Evolutionary conservation across 2,329 filamentous ascomycete genomes (phyloP).

Genomic region (Beauveria australis): DNA sequence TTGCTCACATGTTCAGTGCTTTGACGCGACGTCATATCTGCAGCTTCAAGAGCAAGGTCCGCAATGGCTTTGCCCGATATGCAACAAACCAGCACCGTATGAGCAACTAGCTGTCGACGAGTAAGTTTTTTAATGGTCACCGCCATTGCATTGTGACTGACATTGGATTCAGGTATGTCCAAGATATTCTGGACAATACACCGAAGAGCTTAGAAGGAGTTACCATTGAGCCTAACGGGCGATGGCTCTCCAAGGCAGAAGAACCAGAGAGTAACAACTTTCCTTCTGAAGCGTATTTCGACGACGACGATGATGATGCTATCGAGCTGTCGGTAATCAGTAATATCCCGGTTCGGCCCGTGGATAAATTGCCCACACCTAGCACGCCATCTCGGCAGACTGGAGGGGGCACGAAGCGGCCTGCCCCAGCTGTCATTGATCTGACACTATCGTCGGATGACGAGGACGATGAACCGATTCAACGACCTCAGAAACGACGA

Average conservation of each 20-base stretch:
- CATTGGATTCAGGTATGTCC: conserved; percentile 57
- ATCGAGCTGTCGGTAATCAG: conserved; percentile 39
- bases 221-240: conserved; percentile 78
- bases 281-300: conserved; percentile 20
- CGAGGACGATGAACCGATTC: conserved; percentile 40
- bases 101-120: conserved; percentile 81
- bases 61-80: conserved; percentile 94
- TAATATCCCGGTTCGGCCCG: conserved; percentile 10
- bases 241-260: conserved; percentile 49
- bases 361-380: conserved; percentile 20
- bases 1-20: conserved; percentile 90
- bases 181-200: conserved; percentile 74
- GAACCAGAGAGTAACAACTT: conserved; percentile 23
- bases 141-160: conserved; percentile 13
- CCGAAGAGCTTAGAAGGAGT: conserved; percentile 69
- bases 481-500: conserved; percentile 41
- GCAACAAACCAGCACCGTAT: conserved; percentile 74
- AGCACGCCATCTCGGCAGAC: conserved; percentile 30
- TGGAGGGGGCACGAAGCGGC: conserved; percentile 36
- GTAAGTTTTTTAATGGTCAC: conserved; percentile 37
- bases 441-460: conserved; percentile 50
- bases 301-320: conserved; percentile 40
- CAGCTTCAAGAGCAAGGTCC: conserved; percentile 93
- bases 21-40: conserved; percentile 86
- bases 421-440: conserved; percentile 47